These are phyloP conservation scores for Aegilops speltoides DNA, from an alignment of 176 grass and related monocot species.

Conservation along the genomic window DNA sequence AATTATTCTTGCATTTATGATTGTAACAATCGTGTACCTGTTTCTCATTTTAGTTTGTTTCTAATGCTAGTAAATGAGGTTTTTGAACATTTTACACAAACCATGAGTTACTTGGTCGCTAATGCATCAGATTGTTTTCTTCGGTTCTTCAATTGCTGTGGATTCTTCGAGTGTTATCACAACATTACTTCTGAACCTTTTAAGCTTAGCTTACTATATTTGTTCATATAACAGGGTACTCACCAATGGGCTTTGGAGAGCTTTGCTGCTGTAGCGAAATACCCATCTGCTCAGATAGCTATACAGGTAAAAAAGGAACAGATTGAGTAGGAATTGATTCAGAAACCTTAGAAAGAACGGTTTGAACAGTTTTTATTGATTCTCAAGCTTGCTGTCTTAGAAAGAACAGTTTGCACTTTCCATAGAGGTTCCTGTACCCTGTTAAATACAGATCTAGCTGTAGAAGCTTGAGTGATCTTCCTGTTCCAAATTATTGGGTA, in stretches of 20 bases:
- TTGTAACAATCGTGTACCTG: background rate
- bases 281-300: conserved; percentile 86
- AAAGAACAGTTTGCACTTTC: conserved; percentile 3
- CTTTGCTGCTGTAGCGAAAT: conserved; percentile 83
- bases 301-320: conserved; percentile 58
- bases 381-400: conserved; percentile 7
- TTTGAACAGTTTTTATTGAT: background rate
- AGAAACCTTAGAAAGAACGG: too few species aligned
- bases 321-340: background rate
- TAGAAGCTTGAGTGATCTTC: background rate
- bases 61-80: background rate
- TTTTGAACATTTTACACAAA: background rate
- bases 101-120: background rate
- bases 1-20: conserved; percentile 20
- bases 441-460: background rate
- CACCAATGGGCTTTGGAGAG: conserved; percentile 79
- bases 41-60: background rate
- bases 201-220: conserved; percentile 24
- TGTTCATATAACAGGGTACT: conserved; percentile 58
- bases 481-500: background rate
- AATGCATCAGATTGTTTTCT: background rate
- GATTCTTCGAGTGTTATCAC: background rate
- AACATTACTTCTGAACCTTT: background rate
- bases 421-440: background rate
- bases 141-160: background rate